Percentiles rank a stretch among this genome's conserved stretches.
phyloP scores from a whole-genome alignment of 352 stramenopile species.

The Phytophthora capsici region DNA sequence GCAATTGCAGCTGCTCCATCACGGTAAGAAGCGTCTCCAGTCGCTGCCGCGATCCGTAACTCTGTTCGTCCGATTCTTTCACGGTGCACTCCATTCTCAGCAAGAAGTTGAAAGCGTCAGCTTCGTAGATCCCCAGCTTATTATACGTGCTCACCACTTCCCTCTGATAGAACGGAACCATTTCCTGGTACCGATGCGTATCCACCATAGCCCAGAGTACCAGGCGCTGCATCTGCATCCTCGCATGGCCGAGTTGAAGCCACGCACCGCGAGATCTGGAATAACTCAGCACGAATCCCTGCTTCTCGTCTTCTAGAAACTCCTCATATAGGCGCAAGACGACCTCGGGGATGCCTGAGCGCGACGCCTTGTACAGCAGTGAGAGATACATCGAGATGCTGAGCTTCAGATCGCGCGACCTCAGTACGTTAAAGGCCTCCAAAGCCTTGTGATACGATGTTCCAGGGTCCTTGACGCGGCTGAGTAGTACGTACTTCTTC shows the following conservation, averaged over 20 bases:
- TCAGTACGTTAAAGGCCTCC: slow-evolving; percentile 40
- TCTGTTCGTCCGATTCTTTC: slow-evolving; percentile 43
- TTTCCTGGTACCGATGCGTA: slow-evolving; percentile 27
- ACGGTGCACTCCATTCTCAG: slow-evolving; percentile 67
- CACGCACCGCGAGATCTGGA: slow-evolving; percentile 43
- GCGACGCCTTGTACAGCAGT: slow-evolving; percentile 69
- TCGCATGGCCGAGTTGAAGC: slow-evolving; percentile 45
- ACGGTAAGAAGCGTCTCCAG: slow-evolving; percentile 51
- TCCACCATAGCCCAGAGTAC: slow-evolving; percentile 73
- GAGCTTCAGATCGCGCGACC: slow-evolving; percentile 25
- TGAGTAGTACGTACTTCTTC: background rate
- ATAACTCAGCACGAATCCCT: slow-evolving; percentile 24
- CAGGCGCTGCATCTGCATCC: slow-evolving; percentile 66
- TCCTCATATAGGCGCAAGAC: slow-evolving; percentile 49
- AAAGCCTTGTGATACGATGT: slow-evolving; percentile 41
- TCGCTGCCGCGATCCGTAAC: slow-evolving; percentile 38
- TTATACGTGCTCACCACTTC: slow-evolving; percentile 57
- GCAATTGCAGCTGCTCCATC: slow-evolving; percentile 46
- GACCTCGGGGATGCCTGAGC: slow-evolving; percentile 37
- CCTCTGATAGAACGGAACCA: slow-evolving; percentile 51
- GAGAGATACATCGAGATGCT: slow-evolving; percentile 53
- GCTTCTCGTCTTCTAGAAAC: slow-evolving; percentile 46
- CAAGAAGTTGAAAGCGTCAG: slow-evolving; percentile 72
- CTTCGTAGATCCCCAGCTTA: slow-evolving; percentile 52
- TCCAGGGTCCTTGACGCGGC: slow-evolving; percentile 4